These are phyloP conservation scores for Chlorella variabilis DNA, from an alignment of 163 green algal genomes.

Conservation along the genomic window DNA sequence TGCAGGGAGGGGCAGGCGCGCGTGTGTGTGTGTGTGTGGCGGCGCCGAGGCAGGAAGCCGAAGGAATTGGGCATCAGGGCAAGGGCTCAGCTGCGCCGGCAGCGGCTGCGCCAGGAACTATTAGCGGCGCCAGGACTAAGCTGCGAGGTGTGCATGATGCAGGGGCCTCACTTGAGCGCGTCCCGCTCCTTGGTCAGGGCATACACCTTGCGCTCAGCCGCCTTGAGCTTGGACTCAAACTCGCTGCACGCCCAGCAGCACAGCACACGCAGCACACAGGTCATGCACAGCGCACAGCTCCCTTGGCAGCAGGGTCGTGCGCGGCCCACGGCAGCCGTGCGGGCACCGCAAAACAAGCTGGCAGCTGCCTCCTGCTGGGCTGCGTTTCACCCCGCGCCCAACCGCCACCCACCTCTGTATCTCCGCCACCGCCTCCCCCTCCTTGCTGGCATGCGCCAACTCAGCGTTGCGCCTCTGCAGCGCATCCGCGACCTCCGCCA, in stretches of 20 bases:
- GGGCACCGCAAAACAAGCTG: no score
- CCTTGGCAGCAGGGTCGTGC: no score
- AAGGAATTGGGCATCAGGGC: no score
- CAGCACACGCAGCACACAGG: conserved; percentile 14
- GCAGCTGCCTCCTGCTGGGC: no score
- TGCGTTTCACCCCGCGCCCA: no score
- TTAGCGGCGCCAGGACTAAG: no score
- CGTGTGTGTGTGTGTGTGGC: no score
- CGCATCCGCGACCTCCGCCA: conserved; percentile 29
- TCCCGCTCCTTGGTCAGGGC: conserved; percentile 93
- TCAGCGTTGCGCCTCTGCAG: conserved; percentile 71
- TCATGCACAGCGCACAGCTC: neutral
- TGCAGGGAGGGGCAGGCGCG: neutral
- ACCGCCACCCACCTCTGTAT: conserved; percentile 30
- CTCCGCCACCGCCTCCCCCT: conserved; percentile 18
- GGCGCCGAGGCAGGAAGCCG: no score
- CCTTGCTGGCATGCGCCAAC: conserved; percentile 60
- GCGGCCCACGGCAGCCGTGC: no score
- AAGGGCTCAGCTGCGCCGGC: no score
- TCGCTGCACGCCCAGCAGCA: conserved; percentile 54
- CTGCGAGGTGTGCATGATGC: no score
- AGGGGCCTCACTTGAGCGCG: conserved; percentile 74
- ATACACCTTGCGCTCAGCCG: conserved; percentile 69
- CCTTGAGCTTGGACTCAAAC: conserved; percentile 74
- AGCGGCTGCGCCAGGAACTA: no score